phyloP scores from a whole-genome alignment of 2,329 filamentous ascomycete genomes.

The Pochonia chlamydosporia region DNA sequence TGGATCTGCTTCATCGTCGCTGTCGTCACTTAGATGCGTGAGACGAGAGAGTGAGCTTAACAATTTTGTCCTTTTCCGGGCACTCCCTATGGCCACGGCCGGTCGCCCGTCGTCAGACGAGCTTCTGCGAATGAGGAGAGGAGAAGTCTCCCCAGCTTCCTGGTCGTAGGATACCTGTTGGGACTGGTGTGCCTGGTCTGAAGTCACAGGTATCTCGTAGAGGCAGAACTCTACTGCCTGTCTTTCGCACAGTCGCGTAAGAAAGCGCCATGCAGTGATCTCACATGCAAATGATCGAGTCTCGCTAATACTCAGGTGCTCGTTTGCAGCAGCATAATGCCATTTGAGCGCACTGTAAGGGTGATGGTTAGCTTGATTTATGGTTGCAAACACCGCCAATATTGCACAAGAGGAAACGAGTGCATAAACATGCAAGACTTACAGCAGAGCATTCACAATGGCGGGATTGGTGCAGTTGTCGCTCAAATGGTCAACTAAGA shows the following conservation, averaged over 20 bases:
- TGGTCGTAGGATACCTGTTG: constrained; percentile 20
- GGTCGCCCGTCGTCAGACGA: constrained; percentile 14
- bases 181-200: constrained; percentile 14
- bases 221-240: constrained; percentile 71
- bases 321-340: constrained; percentile 61
- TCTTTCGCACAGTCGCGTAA: constrained; percentile 63
- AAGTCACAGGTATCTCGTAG: constrained; percentile 57
- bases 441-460: constrained; percentile 70
- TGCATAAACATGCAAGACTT: constrained; percentile 49
- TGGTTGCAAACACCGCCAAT: too few species aligned
- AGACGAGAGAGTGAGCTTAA: constrained; percentile 51
- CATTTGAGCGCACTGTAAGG: constrained; percentile 61
- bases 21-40: constrained; percentile 33
- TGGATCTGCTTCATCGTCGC: constrained; percentile 49
- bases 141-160: constrained; percentile 42
- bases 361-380: not conserved
- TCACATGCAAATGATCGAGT: constrained; percentile 70
- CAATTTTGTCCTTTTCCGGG: constrained; percentile 40
- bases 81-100: constrained; percentile 29
- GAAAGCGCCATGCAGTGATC: constrained; percentile 74
- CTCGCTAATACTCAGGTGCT: constrained; percentile 60
- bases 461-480: constrained; percentile 59
- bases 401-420: too few species aligned
- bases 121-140: constrained; percentile 36
- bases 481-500: constrained; percentile 59